These are phyloP conservation scores for Chrysoporthe cubensis DNA, from an alignment of 2,329 filamentous ascomycete species.

Conservation along the genomic window DNA sequence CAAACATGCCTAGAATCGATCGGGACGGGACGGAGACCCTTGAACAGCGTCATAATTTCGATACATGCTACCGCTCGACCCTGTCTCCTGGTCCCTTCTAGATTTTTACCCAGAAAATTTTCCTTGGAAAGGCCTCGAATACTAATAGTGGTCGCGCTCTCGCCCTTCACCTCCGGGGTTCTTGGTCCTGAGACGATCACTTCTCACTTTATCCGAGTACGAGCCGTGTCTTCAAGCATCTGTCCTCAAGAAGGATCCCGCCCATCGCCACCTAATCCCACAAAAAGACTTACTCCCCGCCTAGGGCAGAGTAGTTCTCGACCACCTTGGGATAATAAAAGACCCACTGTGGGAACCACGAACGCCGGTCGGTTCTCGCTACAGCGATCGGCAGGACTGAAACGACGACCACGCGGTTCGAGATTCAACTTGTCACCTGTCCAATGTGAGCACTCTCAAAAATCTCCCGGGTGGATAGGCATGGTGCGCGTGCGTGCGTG, in stretches of 20 bases:
- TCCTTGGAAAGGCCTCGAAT: neutral
- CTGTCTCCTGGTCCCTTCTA: slow-evolving; percentile 2
- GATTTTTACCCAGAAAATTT: neutral
- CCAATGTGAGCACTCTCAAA: neutral
- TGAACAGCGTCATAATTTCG: slow-evolving; percentile 1
- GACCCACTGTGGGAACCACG: slow-evolving; percentile 5
- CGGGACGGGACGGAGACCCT: neutral
- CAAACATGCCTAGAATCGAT: neutral
- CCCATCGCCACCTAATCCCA: neutral
- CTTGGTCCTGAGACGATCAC: neutral
- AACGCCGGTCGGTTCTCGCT: neutral
- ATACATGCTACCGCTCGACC: neutral
- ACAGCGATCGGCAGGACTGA: neutral
- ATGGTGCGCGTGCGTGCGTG: neutral
- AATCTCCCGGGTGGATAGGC: neutral
- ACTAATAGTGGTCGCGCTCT: neutral
- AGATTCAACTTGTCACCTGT: neutral
- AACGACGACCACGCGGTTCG: slow-evolving; percentile 3
- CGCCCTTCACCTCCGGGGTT: neutral
- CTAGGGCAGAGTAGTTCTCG: neutral
- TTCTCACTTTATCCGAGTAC: neutral
- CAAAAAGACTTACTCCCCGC: neutral
- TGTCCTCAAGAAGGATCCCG: too few relatives aligned
- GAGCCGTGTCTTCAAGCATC: neutral
- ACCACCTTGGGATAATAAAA: neutral